phyloP scores from a whole-genome alignment of 2,329 filamentous ascomycete species.

The Blastomyces gilchristii region DNA sequence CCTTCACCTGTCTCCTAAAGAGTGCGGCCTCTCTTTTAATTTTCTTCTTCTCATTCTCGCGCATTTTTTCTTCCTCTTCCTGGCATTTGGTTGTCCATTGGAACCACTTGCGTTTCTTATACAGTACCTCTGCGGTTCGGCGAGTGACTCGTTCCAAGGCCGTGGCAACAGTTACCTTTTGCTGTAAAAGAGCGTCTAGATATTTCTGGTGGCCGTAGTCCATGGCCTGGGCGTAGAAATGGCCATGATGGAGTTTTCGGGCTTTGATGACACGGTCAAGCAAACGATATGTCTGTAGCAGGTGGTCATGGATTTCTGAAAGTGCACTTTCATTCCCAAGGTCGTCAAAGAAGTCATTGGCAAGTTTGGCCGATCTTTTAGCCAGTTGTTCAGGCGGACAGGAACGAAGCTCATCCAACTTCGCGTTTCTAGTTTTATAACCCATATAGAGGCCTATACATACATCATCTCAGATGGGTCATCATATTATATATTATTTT shows the following conservation, averaged over 20 bases:
- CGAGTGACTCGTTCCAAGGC: conserved; percentile 38
- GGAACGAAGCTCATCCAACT: conserved; percentile 32
- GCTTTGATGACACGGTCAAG: conserved; percentile 35
- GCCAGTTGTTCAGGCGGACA: conserved; percentile 24
- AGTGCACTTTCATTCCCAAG: conserved; percentile 26
- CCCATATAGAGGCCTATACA: conserved; percentile 35
- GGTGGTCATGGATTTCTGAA: conserved; percentile 26
- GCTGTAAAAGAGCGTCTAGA: conserved; percentile 29
- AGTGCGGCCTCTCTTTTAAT: conserved; percentile 40
- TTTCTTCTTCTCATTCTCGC: conserved; percentile 42
- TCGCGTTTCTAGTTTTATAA: conserved; percentile 39
- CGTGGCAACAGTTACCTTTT: conserved; percentile 28
- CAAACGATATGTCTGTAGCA: conserved; percentile 31
- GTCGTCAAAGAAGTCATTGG: conserved; percentile 32
- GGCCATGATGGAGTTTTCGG: conserved; percentile 34
- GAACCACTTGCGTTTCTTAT: conserved; percentile 40
- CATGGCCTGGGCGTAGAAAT: conserved; percentile 35
- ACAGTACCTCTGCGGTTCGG: conserved; percentile 36
- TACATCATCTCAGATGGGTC: not conserved
- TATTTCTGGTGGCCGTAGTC: conserved; percentile 39
- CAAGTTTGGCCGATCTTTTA: conserved; percentile 27
- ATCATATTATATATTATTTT: not conserved
- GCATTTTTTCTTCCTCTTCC: conserved; percentile 36
- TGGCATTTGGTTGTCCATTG: conserved; percentile 39
- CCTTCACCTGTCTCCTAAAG: conserved; percentile 40